Evolutionary conservation across 305 asterid genomes (phyloP), one percentile per base, ranked within the genome.

Genomic region (Fraxinus latifolia): DNA sequence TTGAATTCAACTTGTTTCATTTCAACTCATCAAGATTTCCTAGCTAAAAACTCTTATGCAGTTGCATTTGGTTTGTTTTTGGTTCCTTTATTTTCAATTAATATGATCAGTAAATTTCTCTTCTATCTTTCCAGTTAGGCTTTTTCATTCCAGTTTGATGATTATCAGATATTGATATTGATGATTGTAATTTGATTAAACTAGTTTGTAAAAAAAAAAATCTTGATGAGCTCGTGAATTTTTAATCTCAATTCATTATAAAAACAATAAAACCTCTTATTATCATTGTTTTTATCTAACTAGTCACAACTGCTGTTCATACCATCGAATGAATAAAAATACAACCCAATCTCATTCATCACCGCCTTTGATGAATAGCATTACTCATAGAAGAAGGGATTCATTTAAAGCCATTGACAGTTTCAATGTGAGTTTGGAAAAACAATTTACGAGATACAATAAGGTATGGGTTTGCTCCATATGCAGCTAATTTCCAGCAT

Each of bases 391-490:
- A 80, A 42, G 58, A 53, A 82, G 72, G 81, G 76, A 5, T 67
- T 80, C 81, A 75, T 58, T 80, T 68, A 78, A 86, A 84, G 80
- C 70, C 74, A 70, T 77, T 82, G 84, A 83, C 72, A 79, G 74
- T 80, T 84, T 80, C 85, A 32, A 71, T 47, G 21, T 21, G 37
- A 34, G 47, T 67, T 50, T 50, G 72, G 27, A 74, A 77, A 11
- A 78, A 78, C 65, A 83, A 62, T 67, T 53, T 68, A 76, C 68
- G 77, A 80, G 84, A 79, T 77, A 81, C 82, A 74, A 75, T 34
- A 53, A 81, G 87, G 83, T 79, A 86, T 88, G 86, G 87, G 87
- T 32, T 67, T 37, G 15, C 33, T 33, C 32, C 78, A 78, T 39
- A 17, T 2, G 34, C 62, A 70, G 31, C 67, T 62, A 50, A 44